Base-by-base conservation (phyloP, 2,329 filamentous ascomycete genomes). In the Cladosporium velox region DNA sequence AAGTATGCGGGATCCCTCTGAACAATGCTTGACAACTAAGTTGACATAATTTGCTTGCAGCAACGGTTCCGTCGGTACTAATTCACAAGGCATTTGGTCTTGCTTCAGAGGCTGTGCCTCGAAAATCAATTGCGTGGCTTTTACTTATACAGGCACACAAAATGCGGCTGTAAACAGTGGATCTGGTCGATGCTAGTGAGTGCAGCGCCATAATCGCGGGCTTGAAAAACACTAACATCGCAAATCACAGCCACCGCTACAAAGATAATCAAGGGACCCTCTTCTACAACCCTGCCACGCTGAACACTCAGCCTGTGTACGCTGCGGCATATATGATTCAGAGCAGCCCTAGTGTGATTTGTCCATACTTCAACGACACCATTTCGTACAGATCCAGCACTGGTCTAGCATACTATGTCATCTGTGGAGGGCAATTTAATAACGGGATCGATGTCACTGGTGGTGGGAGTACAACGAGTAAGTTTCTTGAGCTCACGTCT, bases 251-350 rank as follows among this genome's bases (percentile, higher is more conserved):
- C 54, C 26, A 57, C 14, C 62, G 41, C 35, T 51, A 41, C 24
- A 47, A 35, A 14, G 35, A 38, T 4, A 59, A 14, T 1, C 63
- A 65, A 51, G 63, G 63, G 1, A 49, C n/a, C 24, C 21, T 65
- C 15, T 59, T 49, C 30, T 35, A n/a, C 28, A 59, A 59, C 11
- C 2, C 34, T 12, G 15, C 24, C 10, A n/a, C 32, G 14, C 30
- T 58, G 10, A 62, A 52, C 12, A 10, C 7, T 10, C 47, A 38
- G 15, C 6, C n/a, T 8, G 41, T 65, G 8, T 65, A 65, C 24
- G 63, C 63, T n/a, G 54, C 63, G 18, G 35, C 63, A 18, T 65
- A 65, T n/a, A 21, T 59, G 35, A 51, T 65, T 6, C 63, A 65
- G 18, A 41, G 24, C 54, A 65, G 63, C n/a, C 63, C 63, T 8